Evolutionary conservation across 345 rosid genomes (phyloP), one percentile per base, ranked within the genome.

Genomic region (Microthlaspi erraticum): DNA sequence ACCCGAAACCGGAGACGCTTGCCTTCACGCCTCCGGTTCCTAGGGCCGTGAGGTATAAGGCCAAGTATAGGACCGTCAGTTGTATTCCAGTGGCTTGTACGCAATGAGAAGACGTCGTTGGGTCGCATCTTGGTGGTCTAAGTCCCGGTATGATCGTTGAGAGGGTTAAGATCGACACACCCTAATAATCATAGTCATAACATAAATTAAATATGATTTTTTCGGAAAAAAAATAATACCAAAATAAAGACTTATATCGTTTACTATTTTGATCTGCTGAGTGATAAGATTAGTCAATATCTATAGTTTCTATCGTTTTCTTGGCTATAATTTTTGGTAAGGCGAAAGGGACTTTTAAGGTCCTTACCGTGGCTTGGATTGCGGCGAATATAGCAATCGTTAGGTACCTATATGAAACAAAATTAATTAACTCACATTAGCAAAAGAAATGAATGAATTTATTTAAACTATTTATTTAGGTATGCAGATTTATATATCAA

Each of bases 1-100:
- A 94, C 0, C 95, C 97, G 36, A 94, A 94, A 2, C 99, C 99
- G 0, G 99, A 94, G 2, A 94, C 96, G 58, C 99, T 94, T 16
- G 99, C 91, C 77, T 94, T 94, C 46, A 94, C 83, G 1, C 99
- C 97, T 2, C 99, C 99, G 1, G 97, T 94, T 43, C 99, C 99
- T 0, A 91, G 85, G 20, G 99, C 99, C 1, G 89, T 81, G 5
- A 90, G 70, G 81, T 94, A 94, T 33, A 94, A 82, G 12, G 96
- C 96, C 45, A 81, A 19, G 68, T 94, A 88, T 43, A 94, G 87
- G 32, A 85, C 83, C 10, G 13, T 69, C n/a, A 94, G 86, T 73
- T 94, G 97, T 8, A 50, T 73, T 39, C 80, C 81, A 56, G 66
- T 80, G 14, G 99, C 96, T 17, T 81, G 89, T 56, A 64, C 61